phyloP scores from a whole-genome alignment of 495 filamentous ascomycete genomes.

The Hapsidospora chrysogenum region DNA sequence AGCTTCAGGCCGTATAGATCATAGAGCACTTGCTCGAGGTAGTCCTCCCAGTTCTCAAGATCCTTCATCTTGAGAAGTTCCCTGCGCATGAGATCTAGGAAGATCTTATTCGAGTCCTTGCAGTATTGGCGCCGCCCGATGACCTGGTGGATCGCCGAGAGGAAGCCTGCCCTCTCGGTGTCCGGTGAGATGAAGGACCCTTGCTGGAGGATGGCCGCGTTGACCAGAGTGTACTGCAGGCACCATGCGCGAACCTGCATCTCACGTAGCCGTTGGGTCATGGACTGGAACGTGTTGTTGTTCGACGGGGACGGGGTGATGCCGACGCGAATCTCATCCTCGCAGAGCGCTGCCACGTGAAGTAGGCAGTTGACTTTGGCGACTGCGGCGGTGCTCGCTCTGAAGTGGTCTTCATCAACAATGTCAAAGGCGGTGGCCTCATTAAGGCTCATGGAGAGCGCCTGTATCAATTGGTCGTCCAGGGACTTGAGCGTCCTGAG shows the following conservation, averaged over 20 bases:
- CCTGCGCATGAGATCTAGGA: slow-evolving; percentile 74
- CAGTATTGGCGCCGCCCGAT: slow-evolving; percentile 78
- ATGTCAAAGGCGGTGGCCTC: slow-evolving; percentile 64
- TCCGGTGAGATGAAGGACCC: slow-evolving; percentile 38
- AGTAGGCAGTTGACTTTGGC: slow-evolving; percentile 51
- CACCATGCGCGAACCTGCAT: slow-evolving; percentile 84
- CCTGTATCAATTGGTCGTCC: slow-evolving; percentile 54
- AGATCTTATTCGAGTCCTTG: slow-evolving; percentile 66
- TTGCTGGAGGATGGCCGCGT: slow-evolving; percentile 19
- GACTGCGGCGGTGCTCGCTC: slow-evolving; percentile 49
- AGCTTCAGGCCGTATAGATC: slow-evolving; percentile 77
- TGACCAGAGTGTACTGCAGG: slow-evolving; percentile 54
- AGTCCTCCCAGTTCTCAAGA: slow-evolving; percentile 54
- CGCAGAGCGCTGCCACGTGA: slow-evolving; percentile 61
- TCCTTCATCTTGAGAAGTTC: slow-evolving; percentile 52
- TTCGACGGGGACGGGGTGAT: slow-evolving; percentile 29
- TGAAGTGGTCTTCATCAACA: slow-evolving; percentile 60
- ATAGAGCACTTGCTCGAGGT: slow-evolving; percentile 73
- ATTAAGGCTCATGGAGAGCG: slow-evolving; percentile 45
- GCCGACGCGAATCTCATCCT: slow-evolving; percentile 65
- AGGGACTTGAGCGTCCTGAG: slow-evolving; percentile 61
- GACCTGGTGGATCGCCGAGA: slow-evolving; percentile 66
- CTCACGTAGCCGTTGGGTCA: slow-evolving; percentile 62
- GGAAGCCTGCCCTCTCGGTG: slow-evolving; percentile 54
- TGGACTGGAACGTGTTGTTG: slow-evolving; percentile 25